Percentiles rank a stretch among this genome's conserved stretches.
These are phyloP conservation scores for Penicillium sp. DNA, from an alignment of 2,329 filamentous ascomycete species.

Conservation along the genomic window DNA sequence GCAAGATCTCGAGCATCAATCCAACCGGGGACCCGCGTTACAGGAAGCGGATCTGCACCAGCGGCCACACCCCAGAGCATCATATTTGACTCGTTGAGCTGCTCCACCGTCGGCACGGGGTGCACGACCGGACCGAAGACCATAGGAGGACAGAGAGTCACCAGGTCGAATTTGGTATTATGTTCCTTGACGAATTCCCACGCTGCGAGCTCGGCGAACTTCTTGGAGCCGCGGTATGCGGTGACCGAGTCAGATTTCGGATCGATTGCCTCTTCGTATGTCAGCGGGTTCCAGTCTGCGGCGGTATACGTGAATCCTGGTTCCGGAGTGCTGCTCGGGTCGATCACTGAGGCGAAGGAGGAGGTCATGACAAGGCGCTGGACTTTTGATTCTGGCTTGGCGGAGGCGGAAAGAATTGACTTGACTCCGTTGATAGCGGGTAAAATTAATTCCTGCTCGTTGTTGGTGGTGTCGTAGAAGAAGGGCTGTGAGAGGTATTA, in stretches of 20 bases:
- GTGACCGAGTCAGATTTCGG: constrained; percentile 22
- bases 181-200: constrained; percentile 38
- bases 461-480: constrained; percentile 46
- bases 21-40: constrained; percentile 36
- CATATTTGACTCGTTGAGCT: constrained; percentile 48
- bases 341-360: constrained; percentile 32
- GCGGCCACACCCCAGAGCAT: constrained; percentile 45
- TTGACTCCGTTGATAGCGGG: constrained; percentile 51
- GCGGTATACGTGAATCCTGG: constrained; percentile 29
- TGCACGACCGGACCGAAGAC: constrained; percentile 49
- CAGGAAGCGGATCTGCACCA: constrained; percentile 40
- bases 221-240: constrained; percentile 37
- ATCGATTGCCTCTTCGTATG: constrained; percentile 28
- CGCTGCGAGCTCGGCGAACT: constrained; percentile 32
- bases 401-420: constrained; percentile 41
- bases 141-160: constrained; percentile 49
- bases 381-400: constrained; percentile 20
- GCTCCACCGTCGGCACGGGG: constrained; percentile 35
- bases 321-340: constrained; percentile 16
- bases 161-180: constrained; percentile 37
- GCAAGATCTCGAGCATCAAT: constrained; percentile 52
- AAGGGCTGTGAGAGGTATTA: constrained; percentile 38
- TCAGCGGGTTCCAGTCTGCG: constrained; percentile 34
- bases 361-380: constrained; percentile 32
- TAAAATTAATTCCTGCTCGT: constrained; percentile 46